These are phyloP conservation scores for Trichoderma gracile DNA, from an alignment of 2,329 filamentous ascomycete genomes.

Conservation along the genomic window DNA sequence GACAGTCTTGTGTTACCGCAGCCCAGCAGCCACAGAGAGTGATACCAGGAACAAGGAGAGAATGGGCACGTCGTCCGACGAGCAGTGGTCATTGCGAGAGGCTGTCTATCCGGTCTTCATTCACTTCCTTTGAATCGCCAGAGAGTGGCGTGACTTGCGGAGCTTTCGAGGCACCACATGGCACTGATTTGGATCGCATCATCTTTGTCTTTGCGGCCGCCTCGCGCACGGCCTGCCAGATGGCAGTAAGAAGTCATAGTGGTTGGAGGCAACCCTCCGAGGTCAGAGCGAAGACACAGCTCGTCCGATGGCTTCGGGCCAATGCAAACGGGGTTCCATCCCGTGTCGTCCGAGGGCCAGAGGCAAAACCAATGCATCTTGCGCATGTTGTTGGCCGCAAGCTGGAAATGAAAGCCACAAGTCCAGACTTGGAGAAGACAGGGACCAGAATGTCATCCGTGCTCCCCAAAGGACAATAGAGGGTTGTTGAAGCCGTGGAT, in stretches of 20 bases:
- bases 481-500: neutral
- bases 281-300: neutral
- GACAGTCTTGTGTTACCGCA: conserved; percentile 19
- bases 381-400: conserved; percentile 12
- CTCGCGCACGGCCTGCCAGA: neutral
- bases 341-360: neutral
- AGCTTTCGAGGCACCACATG: neutral
- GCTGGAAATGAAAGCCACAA: conserved; percentile 1
- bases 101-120: neutral
- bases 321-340: neutral
- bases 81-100: neutral
- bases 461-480: neutral
- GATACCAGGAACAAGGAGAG: neutral
- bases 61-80: neutral
- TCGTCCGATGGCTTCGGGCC: neutral
- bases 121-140: neutral
- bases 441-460: conserved; percentile 2
- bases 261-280: neutral
- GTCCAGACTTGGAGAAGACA: neutral
- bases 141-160: conserved; percentile 22
- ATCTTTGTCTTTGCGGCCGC: neutral
- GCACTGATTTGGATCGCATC: neutral
- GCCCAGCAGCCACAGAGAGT: neutral
- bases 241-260: neutral
- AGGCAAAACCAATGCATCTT: neutral